phyloP scores from a whole-genome alignment of 2,329 filamentous ascomycete genomes.

The Paecilomyces sp. region DNA sequence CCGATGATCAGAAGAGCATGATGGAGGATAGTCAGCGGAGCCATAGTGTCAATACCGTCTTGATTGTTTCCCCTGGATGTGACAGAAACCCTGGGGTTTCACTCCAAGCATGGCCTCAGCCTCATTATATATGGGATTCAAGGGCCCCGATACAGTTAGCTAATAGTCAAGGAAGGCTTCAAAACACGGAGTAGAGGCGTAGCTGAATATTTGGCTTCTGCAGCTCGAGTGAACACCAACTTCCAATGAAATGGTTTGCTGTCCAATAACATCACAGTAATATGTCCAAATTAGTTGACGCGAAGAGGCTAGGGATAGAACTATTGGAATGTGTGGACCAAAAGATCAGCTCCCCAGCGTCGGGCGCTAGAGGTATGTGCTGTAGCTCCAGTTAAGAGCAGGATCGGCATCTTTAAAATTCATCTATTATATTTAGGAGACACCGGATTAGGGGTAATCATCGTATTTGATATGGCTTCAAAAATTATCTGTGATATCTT shows the following conservation, averaged over 20 bases:
- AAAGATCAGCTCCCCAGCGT: neutral
- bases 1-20: neutral
- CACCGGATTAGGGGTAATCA: neutral
- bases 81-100: neutral
- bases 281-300: neutral
- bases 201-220: neutral
- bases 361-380: neutral
- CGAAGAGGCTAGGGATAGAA: neutral
- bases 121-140: too few species aligned
- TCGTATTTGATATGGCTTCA: neutral
- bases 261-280: neutral
- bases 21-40: neutral
- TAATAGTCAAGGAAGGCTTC: too few species aligned
- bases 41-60: neutral
- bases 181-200: neutral
- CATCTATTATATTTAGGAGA: neutral
- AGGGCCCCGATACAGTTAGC: too few species aligned
- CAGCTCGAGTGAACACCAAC: too few species aligned
- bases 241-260: too few species aligned
- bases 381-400: neutral
- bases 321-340: neutral
- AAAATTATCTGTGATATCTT: neutral
- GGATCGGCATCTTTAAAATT: neutral
- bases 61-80: neutral
- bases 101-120: neutral